These are phyloP conservation scores for Sinapis alba DNA, from an alignment of 441 rosid genomes.

Conservation along the genomic window DNA sequence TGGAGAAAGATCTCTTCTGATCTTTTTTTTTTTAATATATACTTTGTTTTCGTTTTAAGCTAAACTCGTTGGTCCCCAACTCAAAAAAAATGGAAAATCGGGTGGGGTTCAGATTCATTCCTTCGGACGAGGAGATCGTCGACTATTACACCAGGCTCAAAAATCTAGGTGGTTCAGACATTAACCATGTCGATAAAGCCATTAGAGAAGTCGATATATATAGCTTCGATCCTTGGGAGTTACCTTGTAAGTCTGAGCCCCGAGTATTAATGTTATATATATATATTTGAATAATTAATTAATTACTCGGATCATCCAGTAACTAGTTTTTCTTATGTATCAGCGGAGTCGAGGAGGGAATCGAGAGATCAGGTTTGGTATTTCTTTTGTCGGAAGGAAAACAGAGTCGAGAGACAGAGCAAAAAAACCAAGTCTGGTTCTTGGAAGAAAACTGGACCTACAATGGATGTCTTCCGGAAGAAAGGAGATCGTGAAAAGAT, in stretches of 20 bases:
- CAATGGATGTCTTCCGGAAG: slow-evolving; percentile 27
- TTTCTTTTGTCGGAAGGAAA: slow-evolving; percentile 42
- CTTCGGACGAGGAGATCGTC: slow-evolving; percentile 13
- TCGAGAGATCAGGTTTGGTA: slow-evolving; percentile 45
- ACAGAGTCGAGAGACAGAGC: slow-evolving; percentile 10
- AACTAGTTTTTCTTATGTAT: too few relatives aligned
- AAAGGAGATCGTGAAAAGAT: slow-evolving; percentile 14
- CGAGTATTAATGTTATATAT: too few relatives aligned
- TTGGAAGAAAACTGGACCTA: slow-evolving; percentile 60
- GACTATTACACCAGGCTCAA: neutral
- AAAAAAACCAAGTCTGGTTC: slow-evolving; percentile 47
- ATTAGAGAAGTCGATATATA: slow-evolving; percentile 17
- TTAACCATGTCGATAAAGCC: neutral
- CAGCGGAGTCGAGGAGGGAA: slow-evolving; percentile 7
- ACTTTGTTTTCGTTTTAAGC: too few relatives aligned
- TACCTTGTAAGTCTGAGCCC: slow-evolving; percentile 41
- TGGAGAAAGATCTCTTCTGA: too few relatives aligned
- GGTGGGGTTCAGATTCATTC: slow-evolving; percentile 12
- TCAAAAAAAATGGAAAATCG: neutral
- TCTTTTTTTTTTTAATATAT: too few relatives aligned
- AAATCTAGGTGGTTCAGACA: neutral
- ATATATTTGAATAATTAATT: too few relatives aligned
- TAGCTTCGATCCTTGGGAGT: slow-evolving; percentile 52
- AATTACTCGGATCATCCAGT: too few relatives aligned
- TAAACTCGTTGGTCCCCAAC: neutral